phyloP scores from a whole-genome alignment of 208 protist species.

The Crithidia sp. region DNA sequence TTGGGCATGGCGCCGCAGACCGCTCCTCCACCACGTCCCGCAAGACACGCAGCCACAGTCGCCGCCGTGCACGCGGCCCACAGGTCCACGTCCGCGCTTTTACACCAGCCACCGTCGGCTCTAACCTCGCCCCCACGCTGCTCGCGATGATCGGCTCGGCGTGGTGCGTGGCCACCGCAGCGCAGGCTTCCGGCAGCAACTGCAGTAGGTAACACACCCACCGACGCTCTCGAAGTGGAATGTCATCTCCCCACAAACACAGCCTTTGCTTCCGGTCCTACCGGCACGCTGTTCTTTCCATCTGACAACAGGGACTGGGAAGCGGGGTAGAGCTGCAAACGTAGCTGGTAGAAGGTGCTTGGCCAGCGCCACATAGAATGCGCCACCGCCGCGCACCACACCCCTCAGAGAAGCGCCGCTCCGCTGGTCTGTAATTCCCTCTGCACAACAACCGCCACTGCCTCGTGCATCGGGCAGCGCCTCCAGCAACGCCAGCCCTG shows the following conservation, averaged over 20 bases:
- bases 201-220: slow-evolving; percentile 37
- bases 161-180: slow-evolving; percentile 37
- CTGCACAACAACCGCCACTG: no score
- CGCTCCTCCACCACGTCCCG: slow-evolving; percentile 13
- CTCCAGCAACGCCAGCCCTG: slow-evolving; percentile 19
- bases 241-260: not conserved
- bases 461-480: slow-evolving; percentile 17
- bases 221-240: not conserved
- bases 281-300: not conserved
- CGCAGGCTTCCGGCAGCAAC: slow-evolving; percentile 38
- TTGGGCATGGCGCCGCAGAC: not conserved
- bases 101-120: not conserved
- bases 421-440: no score
- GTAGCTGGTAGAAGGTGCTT: slow-evolving; percentile 20
- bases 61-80: slow-evolving; percentile 37
- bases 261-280: no score
- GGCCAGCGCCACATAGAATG: slow-evolving; percentile 43
- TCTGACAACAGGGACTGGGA: not conserved
- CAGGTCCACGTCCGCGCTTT: not conserved
- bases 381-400: slow-evolving; percentile 54
- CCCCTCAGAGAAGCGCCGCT: slow-evolving; percentile 11
- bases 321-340: not conserved
- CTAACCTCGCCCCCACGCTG: not conserved
- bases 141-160: slow-evolving; percentile 27
- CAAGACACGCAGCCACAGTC: slow-evolving; percentile 41